phyloP scores from a whole-genome alignment of 768 basidiomycete genomes.

The Suillus variegatus region DNA sequence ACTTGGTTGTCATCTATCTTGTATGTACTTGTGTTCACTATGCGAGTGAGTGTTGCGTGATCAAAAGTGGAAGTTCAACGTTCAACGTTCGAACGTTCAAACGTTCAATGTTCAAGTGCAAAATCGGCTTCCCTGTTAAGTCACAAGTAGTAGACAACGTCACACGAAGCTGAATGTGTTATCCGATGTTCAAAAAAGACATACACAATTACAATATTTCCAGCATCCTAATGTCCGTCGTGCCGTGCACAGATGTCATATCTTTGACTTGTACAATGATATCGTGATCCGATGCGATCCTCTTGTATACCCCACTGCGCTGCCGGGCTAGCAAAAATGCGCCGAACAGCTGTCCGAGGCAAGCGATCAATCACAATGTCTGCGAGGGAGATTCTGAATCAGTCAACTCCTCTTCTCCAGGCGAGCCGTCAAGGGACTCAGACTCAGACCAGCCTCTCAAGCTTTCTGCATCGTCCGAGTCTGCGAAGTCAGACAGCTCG shows the following conservation, averaged over 20 bases:
- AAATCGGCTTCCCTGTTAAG: not conserved
- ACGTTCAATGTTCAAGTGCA: not conserved
- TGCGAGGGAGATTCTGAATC: not conserved
- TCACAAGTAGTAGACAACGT: too few relatives aligned
- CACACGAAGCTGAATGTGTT: too few relatives aligned
- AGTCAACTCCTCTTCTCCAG: not conserved
- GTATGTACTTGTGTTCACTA: too few relatives aligned
- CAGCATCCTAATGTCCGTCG: not conserved
- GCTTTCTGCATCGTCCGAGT: not conserved
- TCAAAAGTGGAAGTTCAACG: too few relatives aligned
- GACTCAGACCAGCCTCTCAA: not conserved
- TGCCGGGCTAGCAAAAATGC: not conserved
- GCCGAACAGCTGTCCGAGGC: not conserved
- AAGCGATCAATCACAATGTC: not conserved
- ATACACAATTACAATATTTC: not conserved
- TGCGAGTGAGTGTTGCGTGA: too few relatives aligned
- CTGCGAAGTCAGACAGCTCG: not conserved
- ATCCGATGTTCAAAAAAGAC: not conserved
- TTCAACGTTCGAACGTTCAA: too few relatives aligned
- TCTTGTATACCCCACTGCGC: not conserved
- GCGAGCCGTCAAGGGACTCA: not conserved
- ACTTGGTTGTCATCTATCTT: not conserved
- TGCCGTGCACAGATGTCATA: not conserved
- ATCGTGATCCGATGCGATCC: not conserved
- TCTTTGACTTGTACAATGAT: not conserved